These are phyloP conservation scores for Wickerhamiella kurtzmanii DNA, from an alignment of 805 yeast species.

Conservation along the genomic window DNA sequence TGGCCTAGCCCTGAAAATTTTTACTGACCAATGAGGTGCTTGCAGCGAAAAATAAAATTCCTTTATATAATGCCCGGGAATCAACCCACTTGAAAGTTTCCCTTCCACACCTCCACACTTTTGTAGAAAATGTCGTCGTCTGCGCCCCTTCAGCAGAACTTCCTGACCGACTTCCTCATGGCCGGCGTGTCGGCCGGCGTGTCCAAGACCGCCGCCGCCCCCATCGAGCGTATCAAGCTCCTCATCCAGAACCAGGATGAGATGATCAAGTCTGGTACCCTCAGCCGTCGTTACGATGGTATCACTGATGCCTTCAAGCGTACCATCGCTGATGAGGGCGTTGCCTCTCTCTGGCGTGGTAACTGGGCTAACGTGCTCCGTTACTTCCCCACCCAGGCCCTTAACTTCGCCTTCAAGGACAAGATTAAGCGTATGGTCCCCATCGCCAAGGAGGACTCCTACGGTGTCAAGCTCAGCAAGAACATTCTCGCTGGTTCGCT, in stretches of 20 bases:
- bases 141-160: conserved; percentile 16
- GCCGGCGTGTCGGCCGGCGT: conserved; percentile 98
- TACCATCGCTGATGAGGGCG: conserved; percentile 85
- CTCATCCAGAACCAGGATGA: conserved; percentile 93
- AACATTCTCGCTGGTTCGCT: conserved; percentile 95
- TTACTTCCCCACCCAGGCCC: conserved; percentile 97
- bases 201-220: conserved; percentile 87
- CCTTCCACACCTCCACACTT: not conserved
- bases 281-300: conserved; percentile 73
- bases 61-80: conserved; percentile 10
- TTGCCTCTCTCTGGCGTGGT: conserved; percentile 92
- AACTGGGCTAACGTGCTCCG: conserved; percentile 93
- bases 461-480: conserved; percentile 83
- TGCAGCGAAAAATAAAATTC: conserved; percentile 4
- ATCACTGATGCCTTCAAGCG: conserved; percentile 81
- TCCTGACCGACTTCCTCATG: conserved; percentile 61
- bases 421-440: conserved; percentile 82
- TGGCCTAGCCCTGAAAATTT: not conserved
- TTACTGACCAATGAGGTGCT: conserved; percentile 10
- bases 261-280: conserved; percentile 92
- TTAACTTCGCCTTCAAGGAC: conserved; percentile 93
- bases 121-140: conserved; percentile 7
- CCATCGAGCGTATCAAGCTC: conserved; percentile 87
- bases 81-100: not conserved
- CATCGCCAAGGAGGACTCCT: conserved; percentile 78